These are phyloP conservation scores for Sclerotinia minor DNA, from an alignment of 2,329 filamentous ascomycete species.

Conservation along the genomic window DNA sequence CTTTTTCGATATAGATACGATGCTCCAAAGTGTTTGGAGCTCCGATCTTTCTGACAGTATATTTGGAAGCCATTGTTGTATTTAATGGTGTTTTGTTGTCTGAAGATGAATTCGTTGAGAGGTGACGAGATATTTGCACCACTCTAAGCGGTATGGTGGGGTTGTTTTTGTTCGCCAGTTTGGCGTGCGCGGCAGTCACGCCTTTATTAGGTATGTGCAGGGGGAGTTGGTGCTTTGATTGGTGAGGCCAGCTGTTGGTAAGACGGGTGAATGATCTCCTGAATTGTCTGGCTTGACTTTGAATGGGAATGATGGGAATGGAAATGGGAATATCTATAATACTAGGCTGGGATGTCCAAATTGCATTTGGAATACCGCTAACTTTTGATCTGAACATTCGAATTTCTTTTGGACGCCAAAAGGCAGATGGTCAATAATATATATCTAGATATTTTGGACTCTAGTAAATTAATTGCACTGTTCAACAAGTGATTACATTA, in stretches of 20 bases:
- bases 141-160: slow-evolving; percentile 20
- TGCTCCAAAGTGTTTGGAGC: slow-evolving; percentile 93
- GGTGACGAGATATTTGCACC: slow-evolving; percentile 26
- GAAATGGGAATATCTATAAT: neutral
- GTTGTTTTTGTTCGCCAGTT: slow-evolving; percentile 22
- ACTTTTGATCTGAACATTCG: slow-evolving; percentile 1
- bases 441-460: neutral
- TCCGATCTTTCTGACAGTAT: slow-evolving; percentile 82
- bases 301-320: neutral
- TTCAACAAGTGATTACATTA: neutral
- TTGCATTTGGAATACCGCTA: slow-evolving; percentile 1
- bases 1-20: slow-evolving; percentile 96
- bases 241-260: neutral
- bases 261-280: slow-evolving; percentile 1
- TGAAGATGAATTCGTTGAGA: slow-evolving; percentile 24
- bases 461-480: neutral
- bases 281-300: neutral
- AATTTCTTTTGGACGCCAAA: neutral
- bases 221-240: slow-evolving; percentile 10
- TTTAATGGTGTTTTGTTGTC: slow-evolving; percentile 23
- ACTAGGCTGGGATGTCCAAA: neutral
- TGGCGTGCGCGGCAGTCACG: slow-evolving; percentile 22
- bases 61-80: slow-evolving; percentile 49
- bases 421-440: neutral
- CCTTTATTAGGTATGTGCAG: slow-evolving; percentile 11